Evolutionary conservation across 805 yeast species (phyloP), one percentile per base, ranked within the genome.

Genomic region (Ogataea neopini): DNA sequence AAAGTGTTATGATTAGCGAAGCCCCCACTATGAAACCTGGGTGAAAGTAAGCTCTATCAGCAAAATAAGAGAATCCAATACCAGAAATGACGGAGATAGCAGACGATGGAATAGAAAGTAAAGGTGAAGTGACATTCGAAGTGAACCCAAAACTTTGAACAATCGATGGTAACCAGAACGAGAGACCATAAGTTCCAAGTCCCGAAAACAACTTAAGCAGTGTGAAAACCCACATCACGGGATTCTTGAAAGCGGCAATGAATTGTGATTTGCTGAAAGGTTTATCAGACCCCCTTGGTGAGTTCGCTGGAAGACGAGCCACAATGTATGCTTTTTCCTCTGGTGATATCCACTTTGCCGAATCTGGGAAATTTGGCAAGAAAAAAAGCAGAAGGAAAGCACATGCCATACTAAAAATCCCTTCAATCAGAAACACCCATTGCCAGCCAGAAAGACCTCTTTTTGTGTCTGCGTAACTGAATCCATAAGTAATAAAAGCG

Each of bases 351-450:
- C 41, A 44, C 8, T 38, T 37, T 15, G 41, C 47, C 2, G 47
- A 35, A n/a, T 36, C 47, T 2, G 60, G 58, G n/a, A 72, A 64
- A 77, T 80, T 84, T 14, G 86, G 86, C 62, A 81, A 80, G 50
- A 71, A 74, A 2, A 80, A 37, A 18, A 77, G 70, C 1, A 86
- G 83, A 46, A 75, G 78, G 9, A 82, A 10, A 2, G 83, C 86
- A 34, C 83, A 75, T 1, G 70, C 77, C 20, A 83, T 54, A 9
- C 84, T 77, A 43, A 84, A 72, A 43, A 77, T 60, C 10, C 83
- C 83, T 59, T 81, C 86, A 47, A 84, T 70, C 39, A 84, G 74
- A 55, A 81, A 83, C 55, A 80, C 75, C 88, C 87, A 83, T 67
- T 80, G 70, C 88, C 88, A 83, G 9, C 85, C 81, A 9, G 73